Evolutionary conservation across 352 stramenopile species (phyloP), one percentile per base, ranked within the genome.

Genomic region (Phytophthora idaei): DNA sequence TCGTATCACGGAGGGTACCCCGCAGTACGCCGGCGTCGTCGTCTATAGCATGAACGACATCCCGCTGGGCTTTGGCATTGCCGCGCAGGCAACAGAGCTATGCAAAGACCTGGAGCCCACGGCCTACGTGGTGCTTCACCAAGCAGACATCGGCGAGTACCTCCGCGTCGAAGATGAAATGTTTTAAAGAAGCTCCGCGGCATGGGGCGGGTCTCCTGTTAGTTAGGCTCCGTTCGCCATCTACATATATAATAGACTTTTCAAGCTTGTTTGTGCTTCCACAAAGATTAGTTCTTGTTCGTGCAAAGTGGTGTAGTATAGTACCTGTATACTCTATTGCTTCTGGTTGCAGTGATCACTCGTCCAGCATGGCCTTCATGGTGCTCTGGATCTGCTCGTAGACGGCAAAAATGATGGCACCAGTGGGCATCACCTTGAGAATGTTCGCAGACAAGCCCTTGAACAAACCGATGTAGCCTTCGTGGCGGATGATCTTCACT

Each of bases 31-130:
- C 7, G 98, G 98, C 44, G 97, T 99, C 1, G 93, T 99, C 21
- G 96, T 99, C 27, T 99, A 98, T 77, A 99, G 92, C 81, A 98
- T 99, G 94, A 98, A 97, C 60, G 96, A 99, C 80, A 97, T 99
- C 65, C 96, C 98, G 12, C 76, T 99, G 27, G 98, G 96, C 47
- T 99, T 99, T 72, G 98, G 98, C 44, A 94, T 99, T 14, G 97
- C 97, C 8, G 97, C 97, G 5, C 97, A 99, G 83, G 86, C 87
- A 67, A 96, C 95, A 69, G 77, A 99, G 85, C 50, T 98, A 92
- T 91, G 91, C 90, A 89, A 98, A 90, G 92, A 98, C 53, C 80
- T 99, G 49, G 95, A 98, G 34, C 95, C 97, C 11, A 99, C 94
- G 14, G 96, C 91, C 3, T 98, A 98, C 81, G 97, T 99, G 8